Conservation (phyloP, 1,284 basidiomycete species). For the Veloporphyrellus conicus region DNA sequence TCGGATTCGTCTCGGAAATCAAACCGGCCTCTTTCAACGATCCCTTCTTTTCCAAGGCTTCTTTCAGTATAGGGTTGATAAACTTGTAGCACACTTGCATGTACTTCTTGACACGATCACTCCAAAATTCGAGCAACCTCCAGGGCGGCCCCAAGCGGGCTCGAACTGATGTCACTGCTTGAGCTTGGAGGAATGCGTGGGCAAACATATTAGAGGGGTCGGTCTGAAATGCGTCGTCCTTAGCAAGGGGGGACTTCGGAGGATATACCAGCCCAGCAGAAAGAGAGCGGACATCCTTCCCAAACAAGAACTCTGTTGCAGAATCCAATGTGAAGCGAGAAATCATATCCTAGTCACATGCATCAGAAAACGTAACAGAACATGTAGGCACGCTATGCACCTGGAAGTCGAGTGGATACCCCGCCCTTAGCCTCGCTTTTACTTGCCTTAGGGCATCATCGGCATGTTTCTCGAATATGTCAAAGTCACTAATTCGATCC, state of each 20-base stretch:
- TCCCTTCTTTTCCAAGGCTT: conserved; percentile 30
- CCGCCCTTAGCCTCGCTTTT: conserved; percentile 39
- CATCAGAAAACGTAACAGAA: neutral
- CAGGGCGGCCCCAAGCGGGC: conserved; percentile 25
- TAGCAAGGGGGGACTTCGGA: conserved; percentile 12
- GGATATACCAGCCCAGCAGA: conserved; percentile 32
- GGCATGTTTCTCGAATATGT: conserved; percentile 48
- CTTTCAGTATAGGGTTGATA: conserved; percentile 35
- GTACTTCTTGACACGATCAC: conserved; percentile 29
- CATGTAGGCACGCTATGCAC: conserved; percentile 14
- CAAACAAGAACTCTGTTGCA: conserved; percentile 40
- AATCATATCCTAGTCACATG: conserved; percentile 1
- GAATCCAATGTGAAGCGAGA: conserved; percentile 42
- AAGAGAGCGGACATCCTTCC: conserved; percentile 31
- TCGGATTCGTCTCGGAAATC: conserved; percentile 11
- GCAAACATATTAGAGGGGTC: conserved; percentile 34
- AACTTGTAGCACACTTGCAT: conserved; percentile 35
- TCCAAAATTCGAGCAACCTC: conserved; percentile 34
- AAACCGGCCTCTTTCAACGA: conserved; percentile 9
- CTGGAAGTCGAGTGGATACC: conserved; percentile 51
- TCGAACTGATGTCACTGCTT: conserved; percentile 22
- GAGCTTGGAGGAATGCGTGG: conserved; percentile 32
- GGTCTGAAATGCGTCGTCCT: conserved; percentile 2
- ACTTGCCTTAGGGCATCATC: conserved; percentile 40
- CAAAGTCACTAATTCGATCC: conserved; percentile 51